phyloP scores from a whole-genome alignment of 2,329 filamentous ascomycete species.

The Cordyceps pruinosa region DNA sequence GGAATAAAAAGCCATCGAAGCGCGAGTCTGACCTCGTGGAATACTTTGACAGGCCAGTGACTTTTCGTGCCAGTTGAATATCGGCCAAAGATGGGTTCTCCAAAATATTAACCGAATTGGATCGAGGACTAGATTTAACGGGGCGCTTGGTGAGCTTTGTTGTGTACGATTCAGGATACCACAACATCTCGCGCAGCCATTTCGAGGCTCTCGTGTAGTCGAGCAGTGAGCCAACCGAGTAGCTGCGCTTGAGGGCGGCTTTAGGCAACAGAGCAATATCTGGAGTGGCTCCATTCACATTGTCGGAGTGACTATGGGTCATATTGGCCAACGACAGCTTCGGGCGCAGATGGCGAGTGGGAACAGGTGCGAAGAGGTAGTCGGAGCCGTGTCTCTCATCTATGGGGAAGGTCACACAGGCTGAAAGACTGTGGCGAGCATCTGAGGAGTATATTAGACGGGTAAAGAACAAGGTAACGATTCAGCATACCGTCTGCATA shows the following conservation, averaged over 20 bases:
- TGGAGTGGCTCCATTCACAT: neutral
- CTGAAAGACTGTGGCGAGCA: neutral
- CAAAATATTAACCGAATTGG: neutral
- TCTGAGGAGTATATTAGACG: neutral
- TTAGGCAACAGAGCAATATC: neutral
- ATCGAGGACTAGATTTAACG: neutral
- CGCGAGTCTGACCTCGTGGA: constrained; percentile 19
- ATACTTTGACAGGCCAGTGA: constrained; percentile 15
- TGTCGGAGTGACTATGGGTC: neutral
- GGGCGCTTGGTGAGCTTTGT: constrained; percentile 24
- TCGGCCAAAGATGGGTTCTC: constrained; percentile 13
- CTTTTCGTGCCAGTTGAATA: constrained; percentile 15
- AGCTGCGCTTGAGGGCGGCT: constrained; percentile 15
- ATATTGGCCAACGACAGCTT: neutral
- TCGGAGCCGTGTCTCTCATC: neutral
- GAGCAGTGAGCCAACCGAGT: constrained; percentile 23
- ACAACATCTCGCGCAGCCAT: constrained; percentile 29
- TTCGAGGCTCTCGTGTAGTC: constrained; percentile 27
- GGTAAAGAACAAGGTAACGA: neutral
- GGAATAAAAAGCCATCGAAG: constrained; percentile 26
- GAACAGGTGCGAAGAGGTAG: neutral
- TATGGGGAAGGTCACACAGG: constrained; percentile 5
- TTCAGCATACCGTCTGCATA: neutral
- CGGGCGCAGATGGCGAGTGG: neutral
- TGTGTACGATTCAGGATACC: constrained; percentile 20